Base-by-base conservation (phyloP, 345 rosid species). In the Fremontodendron californicum region DNA sequence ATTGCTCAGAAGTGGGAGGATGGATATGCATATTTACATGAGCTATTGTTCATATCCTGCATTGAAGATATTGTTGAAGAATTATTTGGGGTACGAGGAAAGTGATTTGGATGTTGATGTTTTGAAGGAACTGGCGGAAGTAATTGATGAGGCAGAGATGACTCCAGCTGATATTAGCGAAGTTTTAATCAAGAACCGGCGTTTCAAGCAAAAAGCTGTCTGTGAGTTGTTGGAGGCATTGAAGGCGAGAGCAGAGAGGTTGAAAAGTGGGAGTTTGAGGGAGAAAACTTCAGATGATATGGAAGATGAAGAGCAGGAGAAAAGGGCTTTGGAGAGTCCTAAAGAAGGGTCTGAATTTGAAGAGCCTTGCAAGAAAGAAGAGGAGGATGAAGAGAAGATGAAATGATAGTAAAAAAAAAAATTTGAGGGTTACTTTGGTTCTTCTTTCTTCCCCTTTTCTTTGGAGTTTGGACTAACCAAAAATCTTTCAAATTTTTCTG, bases 11-110 rank as follows among this genome's bases (percentile, higher is more conserved):
- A 87, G 98, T 78, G 99, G 99, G 5, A 83, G 99, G 46, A 95
- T 95, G 99, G 99, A 95, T 82, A 93, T 95, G 99, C 99, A 90
- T 82, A 84, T 95, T 40, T 86, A 63, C 87, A 95, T 95, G 99
- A 93, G 85, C 75, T 86, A 86, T 67, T 93, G 99, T 76, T 83
- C 93, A 1, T 91, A 83, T 68, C 84, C 92, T 1, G 87, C 97
- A 15, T 75, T 93, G 87, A 86, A 86, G 89, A 92, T 93, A 63
- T 60, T 95, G 80, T 21, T 95, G 74, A 87, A 77, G 79, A 94
- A 95, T 39, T 93, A 94, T 78, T 62, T 93, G 80, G 91, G 86
- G 9, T 80, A 62, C 18, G 88, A 79, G 33, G 92, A 80, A 37
- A 77, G 73, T 0, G 89, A 84, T 27, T 19, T 84, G 54, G 80